A percentile compares a stretch with the other conserved stretches of the same genome.
Conservation (phyloP, 768 basidiomycete species). For the Strobilomyces dryophilus region DNA sequence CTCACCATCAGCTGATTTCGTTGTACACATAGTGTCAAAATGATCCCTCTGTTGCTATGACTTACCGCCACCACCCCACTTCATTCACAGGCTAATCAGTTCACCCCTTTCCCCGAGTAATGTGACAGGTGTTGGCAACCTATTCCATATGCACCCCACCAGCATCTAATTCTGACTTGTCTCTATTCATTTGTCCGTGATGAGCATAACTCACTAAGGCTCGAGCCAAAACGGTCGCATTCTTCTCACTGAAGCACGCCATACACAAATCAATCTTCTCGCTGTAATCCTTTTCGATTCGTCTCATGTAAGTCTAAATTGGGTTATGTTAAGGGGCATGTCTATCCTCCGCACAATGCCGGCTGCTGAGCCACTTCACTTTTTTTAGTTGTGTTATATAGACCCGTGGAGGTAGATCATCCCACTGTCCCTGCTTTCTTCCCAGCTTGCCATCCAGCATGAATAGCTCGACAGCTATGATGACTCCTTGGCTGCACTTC, state of each 20-base stretch:
- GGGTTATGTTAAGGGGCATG: not conserved
- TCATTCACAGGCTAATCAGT: conserved; percentile 1
- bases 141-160: not conserved
- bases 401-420: no score
- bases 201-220: no score
- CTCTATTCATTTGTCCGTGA: no score
- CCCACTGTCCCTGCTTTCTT: not conserved
- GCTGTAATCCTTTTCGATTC: not conserved
- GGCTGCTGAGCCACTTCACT: not conserved
- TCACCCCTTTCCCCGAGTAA: conserved; percentile 2
- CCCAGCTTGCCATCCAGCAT: not conserved
- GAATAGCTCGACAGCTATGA: conserved; percentile 39
- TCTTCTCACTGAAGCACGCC: no score
- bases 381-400: no score
- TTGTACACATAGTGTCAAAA: not conserved
- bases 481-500: conserved; percentile 63
- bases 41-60: not conserved
- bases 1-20: conserved; percentile 8
- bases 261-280: no score
- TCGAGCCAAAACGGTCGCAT: no score
- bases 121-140: not conserved
- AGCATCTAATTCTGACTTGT: no score
- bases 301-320: conserved; percentile 2
- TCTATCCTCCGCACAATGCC: no score
- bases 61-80: not conserved